These are phyloP conservation scores for Hypoxylon sp. DNA, from an alignment of 2,329 filamentous ascomycete species.

Conservation along the genomic window DNA sequence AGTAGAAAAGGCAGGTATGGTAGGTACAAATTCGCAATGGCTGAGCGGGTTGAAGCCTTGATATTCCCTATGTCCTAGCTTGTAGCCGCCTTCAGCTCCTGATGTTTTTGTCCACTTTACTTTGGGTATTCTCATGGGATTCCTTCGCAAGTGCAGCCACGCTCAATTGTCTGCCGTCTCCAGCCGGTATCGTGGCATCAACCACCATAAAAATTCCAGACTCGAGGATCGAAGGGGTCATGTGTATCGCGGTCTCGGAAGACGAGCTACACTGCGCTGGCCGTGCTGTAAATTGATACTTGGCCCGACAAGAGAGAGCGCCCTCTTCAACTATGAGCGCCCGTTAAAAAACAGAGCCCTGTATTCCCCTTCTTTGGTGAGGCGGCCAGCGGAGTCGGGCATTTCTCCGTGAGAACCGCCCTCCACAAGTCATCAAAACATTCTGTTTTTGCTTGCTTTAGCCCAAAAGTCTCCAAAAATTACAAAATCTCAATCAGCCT, in stretches of 20 bases:
- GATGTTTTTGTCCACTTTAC: slow-evolving; percentile 42
- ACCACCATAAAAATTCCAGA: slow-evolving; percentile 40
- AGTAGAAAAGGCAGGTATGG: slow-evolving; percentile 30
- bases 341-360: slow-evolving; percentile 39
- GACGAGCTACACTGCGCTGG: slow-evolving; percentile 33
- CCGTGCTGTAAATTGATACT: slow-evolving; percentile 37
- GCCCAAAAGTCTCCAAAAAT: slow-evolving; percentile 48
- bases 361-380: slow-evolving; percentile 45
- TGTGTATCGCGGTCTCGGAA: slow-evolving; percentile 29
- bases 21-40: slow-evolving; percentile 36
- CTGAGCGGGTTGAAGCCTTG: slow-evolving; percentile 33
- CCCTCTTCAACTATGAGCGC: slow-evolving; percentile 39
- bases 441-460: slow-evolving; percentile 45
- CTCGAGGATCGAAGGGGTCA: slow-evolving; percentile 21
- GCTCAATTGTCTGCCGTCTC: slow-evolving; percentile 35
- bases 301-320: slow-evolving; percentile 29
- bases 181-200: slow-evolving; percentile 43
- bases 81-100: slow-evolving; percentile 41
- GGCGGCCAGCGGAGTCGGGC: slow-evolving; percentile 48
- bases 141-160: slow-evolving; percentile 43
- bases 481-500: slow-evolving; percentile 45
- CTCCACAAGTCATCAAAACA: slow-evolving; percentile 50
- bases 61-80: slow-evolving; percentile 34
- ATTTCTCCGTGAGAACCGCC: slow-evolving; percentile 47
- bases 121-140: slow-evolving; percentile 29